Conservation (phyloP, 768 basidiomycete species). For the Trametes punicea region DNA sequence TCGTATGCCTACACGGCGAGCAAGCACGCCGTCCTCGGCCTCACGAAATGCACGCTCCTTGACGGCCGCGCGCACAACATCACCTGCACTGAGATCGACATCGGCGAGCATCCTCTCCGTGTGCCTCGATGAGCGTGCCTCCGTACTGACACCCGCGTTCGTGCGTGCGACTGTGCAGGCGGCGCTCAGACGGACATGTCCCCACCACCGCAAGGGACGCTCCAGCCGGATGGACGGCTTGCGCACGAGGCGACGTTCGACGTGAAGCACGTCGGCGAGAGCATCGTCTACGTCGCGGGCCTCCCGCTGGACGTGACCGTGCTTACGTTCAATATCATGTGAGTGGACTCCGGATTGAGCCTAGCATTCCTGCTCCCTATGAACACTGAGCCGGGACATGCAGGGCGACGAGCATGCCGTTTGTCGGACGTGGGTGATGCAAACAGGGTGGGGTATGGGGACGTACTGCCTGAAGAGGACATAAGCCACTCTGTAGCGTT, state of each 20-base stretch:
- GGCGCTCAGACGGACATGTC: conserved; percentile 67
- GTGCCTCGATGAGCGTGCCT: not conserved
- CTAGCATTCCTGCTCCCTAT: not conserved
- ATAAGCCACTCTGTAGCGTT: not conserved
- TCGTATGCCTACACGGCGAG: conserved; percentile 66
- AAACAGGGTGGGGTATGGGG: not conserved
- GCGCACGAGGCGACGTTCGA: conserved; percentile 65
- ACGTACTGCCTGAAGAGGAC: not conserved
- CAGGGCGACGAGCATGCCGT: conserved; percentile 3
- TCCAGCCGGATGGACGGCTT: conserved; percentile 66
- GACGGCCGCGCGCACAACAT: conserved; percentile 75
- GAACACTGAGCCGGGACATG: not conserved
- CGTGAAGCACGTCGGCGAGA: conserved; percentile 65
- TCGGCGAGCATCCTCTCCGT: conserved; percentile 45
- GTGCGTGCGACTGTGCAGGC: conserved; percentile 36
- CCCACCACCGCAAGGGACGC: conserved; percentile 44
- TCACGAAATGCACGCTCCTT: conserved; percentile 73
- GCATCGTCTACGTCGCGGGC: conserved; percentile 67
- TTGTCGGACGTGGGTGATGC: not conserved
- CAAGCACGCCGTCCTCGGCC: conserved; percentile 76
- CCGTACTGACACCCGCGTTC: not conserved
- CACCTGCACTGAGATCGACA: conserved; percentile 78
- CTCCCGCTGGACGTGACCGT: conserved; percentile 70
- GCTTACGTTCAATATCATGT: conserved; percentile 75
- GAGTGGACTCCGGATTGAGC: conserved; percentile 25